Percentiles rank a stretch among this genome's conserved stretches.
Conservation (phyloP, 2,329 filamentous ascomycete genomes). For the Pyrenophora teres region DNA sequence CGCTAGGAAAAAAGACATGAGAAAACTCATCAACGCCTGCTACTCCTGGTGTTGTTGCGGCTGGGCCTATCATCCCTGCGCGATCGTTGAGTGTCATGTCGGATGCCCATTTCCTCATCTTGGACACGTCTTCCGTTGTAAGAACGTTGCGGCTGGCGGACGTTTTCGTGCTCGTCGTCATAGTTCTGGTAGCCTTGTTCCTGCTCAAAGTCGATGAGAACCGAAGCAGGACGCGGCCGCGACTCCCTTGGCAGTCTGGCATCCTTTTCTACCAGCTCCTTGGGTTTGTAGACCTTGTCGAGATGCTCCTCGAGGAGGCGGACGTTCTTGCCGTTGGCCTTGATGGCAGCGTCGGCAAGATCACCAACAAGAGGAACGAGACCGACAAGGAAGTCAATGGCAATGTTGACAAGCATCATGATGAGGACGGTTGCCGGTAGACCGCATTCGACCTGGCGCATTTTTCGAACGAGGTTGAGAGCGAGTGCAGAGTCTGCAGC, state of each 20-base stretch:
- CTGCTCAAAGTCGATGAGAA: conserved; percentile 52
- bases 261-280: conserved; percentile 29
- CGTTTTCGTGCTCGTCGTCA: conserved; percentile 31
- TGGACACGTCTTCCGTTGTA: conserved; percentile 34
- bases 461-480: conserved; percentile 73
- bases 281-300: conserved; percentile 66
- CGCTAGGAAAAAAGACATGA: conserved; percentile 9
- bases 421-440: conserved; percentile 65
- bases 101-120: conserved; percentile 42
- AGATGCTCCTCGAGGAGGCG: conserved; percentile 70
- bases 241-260: conserved; percentile 25
- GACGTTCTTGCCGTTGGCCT: conserved; percentile 78
- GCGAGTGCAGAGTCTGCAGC: conserved; percentile 50
- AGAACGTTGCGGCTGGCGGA: conserved; percentile 35
- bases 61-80: conserved; percentile 26
- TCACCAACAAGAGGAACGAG: conserved; percentile 79
- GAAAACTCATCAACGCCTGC: conserved; percentile 19
- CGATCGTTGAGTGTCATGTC: conserved; percentile 26
- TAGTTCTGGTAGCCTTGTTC: conserved; percentile 41
- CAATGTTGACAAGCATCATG: conserved; percentile 81
- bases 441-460: conserved; percentile 75
- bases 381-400: conserved; percentile 73
- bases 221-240: conserved; percentile 51
- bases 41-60: conserved; percentile 32
- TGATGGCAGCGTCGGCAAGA: conserved; percentile 71